Evolutionary conservation across 176 grass and related monocot species (phyloP).

Genomic region (Thinopyrum elongatum): DNA sequence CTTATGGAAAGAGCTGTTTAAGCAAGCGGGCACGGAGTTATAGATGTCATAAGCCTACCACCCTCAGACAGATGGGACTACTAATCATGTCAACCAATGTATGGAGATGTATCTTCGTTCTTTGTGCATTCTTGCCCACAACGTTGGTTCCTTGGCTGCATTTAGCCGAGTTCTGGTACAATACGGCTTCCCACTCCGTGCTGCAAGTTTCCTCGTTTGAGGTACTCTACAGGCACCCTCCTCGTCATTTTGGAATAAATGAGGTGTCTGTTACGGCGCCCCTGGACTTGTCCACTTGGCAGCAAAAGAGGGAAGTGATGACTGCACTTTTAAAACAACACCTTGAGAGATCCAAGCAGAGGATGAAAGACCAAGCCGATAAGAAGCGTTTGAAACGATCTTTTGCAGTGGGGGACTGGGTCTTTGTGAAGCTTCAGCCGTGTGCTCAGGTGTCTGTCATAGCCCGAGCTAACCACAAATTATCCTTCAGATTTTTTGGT

Average conservation of each 20-base stretch:
- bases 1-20: too few species aligned
- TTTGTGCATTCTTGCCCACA: not conserved
- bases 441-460: not conserved
- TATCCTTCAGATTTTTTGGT: not conserved
- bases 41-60: too few species aligned
- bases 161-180: not conserved
- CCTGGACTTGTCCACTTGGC: too few species aligned
- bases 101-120: not conserved
- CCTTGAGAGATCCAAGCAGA: too few species aligned
- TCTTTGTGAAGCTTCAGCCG: not conserved
- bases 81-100: not conserved
- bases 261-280: too few species aligned
- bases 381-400: not conserved
- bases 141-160: not conserved
- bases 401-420: not conserved
- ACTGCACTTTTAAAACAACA: too few species aligned
- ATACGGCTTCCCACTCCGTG: not conserved
- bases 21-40: too few species aligned
- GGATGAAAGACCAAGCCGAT: not conserved
- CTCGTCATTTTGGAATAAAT: too few species aligned
- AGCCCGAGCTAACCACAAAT: not conserved
- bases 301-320: too few species aligned
- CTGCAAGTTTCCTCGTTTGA: not conserved
- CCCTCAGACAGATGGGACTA: not conserved
- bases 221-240: not conserved